phyloP scores from a whole-genome alignment of 2,329 filamentous ascomycete genomes.

The Colletotrichum zoysiae region DNA sequence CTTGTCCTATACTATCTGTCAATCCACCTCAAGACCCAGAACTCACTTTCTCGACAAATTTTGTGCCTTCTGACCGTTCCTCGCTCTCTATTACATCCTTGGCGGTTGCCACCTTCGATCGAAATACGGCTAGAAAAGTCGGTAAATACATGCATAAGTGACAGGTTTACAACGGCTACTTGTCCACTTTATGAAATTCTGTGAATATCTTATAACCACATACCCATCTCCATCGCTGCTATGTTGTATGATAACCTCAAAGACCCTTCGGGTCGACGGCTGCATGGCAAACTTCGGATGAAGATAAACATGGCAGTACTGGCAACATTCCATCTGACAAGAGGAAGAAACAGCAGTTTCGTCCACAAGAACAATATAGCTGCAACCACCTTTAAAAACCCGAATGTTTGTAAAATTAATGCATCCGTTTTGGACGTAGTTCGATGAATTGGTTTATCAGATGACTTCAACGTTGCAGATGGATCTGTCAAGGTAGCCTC shows the following conservation, averaged over 20 bases:
- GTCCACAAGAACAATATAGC: background rate
- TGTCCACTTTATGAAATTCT: too few species aligned
- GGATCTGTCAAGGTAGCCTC: background rate
- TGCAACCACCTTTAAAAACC: background rate
- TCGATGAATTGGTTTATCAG: too few species aligned
- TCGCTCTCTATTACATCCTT: background rate
- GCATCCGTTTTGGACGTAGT: background rate
- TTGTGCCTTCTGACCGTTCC: too few species aligned
- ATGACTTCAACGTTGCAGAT: background rate
- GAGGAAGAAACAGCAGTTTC: background rate
- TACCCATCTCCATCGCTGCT: background rate
- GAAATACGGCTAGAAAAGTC: background rate
- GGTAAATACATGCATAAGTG: background rate
- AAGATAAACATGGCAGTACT: background rate
- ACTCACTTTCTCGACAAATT: too few species aligned
- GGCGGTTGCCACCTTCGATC: background rate
- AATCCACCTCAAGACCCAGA: background rate
- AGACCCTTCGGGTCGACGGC: background rate
- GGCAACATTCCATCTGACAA: constrained; percentile 2
- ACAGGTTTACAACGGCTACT: background rate
- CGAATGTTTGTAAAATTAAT: background rate
- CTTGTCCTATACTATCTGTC: background rate
- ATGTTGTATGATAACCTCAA: background rate
- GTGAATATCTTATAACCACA: background rate
- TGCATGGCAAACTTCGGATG: background rate